Percentiles rank a stretch among this genome's conserved stretches.
phyloP scores from a whole-genome alignment of 805 yeast genomes.

The Priceomyces fermenticarens region DNA sequence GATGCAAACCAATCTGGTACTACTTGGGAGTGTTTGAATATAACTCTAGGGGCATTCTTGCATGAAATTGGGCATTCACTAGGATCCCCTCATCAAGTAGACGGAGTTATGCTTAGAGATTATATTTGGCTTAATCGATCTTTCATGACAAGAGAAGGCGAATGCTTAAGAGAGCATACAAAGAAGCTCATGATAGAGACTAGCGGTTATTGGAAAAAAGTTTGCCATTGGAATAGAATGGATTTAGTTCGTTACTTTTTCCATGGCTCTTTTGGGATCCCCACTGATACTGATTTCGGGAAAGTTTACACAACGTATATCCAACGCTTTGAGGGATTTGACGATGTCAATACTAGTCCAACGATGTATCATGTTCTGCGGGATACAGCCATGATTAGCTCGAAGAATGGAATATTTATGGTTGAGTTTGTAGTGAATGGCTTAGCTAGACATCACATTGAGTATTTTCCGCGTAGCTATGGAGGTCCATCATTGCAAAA shows the following conservation, averaged over 20 bases:
- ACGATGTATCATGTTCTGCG: conserved; percentile 17
- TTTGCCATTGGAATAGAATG: conserved; percentile 84
- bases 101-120: conserved; percentile 88
- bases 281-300: conserved; percentile 57
- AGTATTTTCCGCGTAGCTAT: conserved; percentile 53
- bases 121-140: conserved; percentile 78
- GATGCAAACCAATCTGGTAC: conserved; percentile 83
- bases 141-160: conserved; percentile 68
- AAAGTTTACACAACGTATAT: conserved; percentile 32
- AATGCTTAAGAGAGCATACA: conserved; percentile 46
- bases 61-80: conserved; percentile 92
- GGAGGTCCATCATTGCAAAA: conserved; percentile 63
- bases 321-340: conserved; percentile 13
- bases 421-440: conserved; percentile 66
- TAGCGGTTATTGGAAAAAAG: conserved; percentile 47
- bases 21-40: conserved; percentile 83
- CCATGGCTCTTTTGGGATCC: conserved; percentile 77
- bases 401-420: conserved; percentile 68
- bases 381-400: conserved; percentile 36
- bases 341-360: conserved; percentile 16
- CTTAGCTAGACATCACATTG: conserved; percentile 55
- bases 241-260: conserved; percentile 74
- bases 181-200: conserved; percentile 36
- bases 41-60: conserved; percentile 90
- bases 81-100: conserved; percentile 89